A percentile compares a stretch with the other conserved stretches of the same genome.
Conservation (phyloP, 768 basidiomycete species). For the Holtermanniella nyarrowii region DNA sequence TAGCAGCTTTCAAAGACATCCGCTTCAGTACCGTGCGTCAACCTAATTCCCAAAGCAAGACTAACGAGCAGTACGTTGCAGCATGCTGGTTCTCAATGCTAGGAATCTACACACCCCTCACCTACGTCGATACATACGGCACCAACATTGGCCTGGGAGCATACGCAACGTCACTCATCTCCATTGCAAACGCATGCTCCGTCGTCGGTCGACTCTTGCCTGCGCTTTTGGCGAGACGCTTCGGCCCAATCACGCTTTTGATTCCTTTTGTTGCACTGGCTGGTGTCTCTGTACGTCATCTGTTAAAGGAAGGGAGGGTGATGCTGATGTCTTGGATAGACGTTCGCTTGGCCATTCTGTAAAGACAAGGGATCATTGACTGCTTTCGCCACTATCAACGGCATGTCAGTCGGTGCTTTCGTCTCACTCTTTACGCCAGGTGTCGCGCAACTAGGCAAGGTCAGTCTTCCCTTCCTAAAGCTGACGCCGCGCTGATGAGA, state of each 20-base stretch:
- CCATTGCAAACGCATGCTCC: background rate
- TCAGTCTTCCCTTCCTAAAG: background rate
- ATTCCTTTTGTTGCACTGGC: background rate
- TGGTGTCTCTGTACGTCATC: background rate
- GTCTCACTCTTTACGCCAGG: constrained; percentile 1
- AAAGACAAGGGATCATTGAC: background rate
- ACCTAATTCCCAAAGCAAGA: background rate
- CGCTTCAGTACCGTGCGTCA: background rate
- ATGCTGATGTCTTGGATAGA: background rate
- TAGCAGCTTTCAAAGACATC: constrained; percentile 3
- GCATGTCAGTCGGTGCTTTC: constrained; percentile 2
- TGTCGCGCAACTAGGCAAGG: constrained; percentile 1
- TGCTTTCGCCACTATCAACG: constrained; percentile 1
- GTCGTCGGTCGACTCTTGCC: constrained; percentile 1
- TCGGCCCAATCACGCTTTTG: constrained; percentile 1
- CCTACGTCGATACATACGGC: constrained; percentile 1
- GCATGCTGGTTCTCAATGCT: background rate
- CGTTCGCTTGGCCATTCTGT: constrained; percentile 3
- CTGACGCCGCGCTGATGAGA: background rate
- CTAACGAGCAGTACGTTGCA: background rate
- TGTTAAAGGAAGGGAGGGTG: background rate
- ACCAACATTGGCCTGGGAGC: background rate
- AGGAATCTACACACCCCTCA: constrained; percentile 1
- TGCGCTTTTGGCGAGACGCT: background rate
- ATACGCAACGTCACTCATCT: background rate